Base-by-base conservation (phyloP, 2,329 filamentous ascomycete genomes). In the Epicoccum sorghinum region DNA sequence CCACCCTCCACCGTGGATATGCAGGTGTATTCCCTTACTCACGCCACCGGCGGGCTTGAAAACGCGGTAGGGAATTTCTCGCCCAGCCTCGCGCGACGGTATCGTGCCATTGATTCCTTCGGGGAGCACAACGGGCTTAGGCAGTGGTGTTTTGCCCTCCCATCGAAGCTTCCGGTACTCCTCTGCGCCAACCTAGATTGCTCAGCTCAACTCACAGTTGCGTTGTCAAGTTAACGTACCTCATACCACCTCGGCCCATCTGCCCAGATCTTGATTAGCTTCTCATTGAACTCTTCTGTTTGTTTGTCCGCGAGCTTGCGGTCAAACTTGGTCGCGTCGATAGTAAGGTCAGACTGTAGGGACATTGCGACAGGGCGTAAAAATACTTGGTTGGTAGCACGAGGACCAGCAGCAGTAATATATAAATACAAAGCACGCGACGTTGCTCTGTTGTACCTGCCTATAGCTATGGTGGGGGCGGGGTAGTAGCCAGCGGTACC, bases 1-100 rank as follows among this genome's bases (percentile, higher is more conserved):
- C 75, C 77, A 80, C 36, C 78, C 78, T 13, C 78, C 78, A 33
- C 82, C 84, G 63, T 86, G 84, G 40, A 86, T 80, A 65, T 86
- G 82, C 57, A 84, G 68, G 60, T 83, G 78, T 2, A 83, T 71
- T 0, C 80, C 81, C 48, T 74, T 77, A 22, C 67, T 64, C 25
- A 72, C 69, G 4, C 76, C 79, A 23, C 77, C 73, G n/a, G 76
- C 74, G 1, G 83, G 82, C 43, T 75, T 75, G 55, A 84, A 80
- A 3, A 82, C 73, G 27, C 83, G 78, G 50, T 79, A 82, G 1
- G 82, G 79, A 12, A 87, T 84, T 7, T 70, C 61, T 30, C 83
- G 76, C 3, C 77, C 79, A 0, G 66, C 13, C 3, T 86, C 82
- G 4, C 83, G 73, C 1, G 83, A 85, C 0, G 82, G 82, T 6